Evolutionary conservation across 2,329 filamentous ascomycete species (phyloP).

Genomic region (Colletotrichum cordylinicola): DNA sequence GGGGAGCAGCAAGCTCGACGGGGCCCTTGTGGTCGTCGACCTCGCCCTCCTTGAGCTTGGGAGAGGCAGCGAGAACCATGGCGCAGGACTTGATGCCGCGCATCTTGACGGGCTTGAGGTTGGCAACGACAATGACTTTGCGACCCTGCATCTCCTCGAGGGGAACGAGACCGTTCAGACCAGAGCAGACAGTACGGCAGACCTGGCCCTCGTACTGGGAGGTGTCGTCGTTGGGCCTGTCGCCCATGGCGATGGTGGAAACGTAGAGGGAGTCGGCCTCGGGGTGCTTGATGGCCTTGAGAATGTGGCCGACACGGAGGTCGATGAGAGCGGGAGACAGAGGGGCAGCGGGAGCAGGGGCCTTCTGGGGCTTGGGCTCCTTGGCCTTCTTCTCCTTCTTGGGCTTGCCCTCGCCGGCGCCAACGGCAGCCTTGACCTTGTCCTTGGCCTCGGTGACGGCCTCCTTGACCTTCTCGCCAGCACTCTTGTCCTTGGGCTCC

Average conservation of each 20-base stretch:
- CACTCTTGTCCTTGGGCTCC: constrained; percentile 64
- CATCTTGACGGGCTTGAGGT: constrained; percentile 99
- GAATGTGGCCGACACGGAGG: constrained; percentile 94
- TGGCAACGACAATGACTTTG: constrained; percentile 95
- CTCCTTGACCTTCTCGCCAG: constrained; percentile 52
- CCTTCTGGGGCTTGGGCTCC: constrained; percentile 75
- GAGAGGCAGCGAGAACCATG: constrained; percentile 96
- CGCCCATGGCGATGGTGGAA: constrained; percentile 93
- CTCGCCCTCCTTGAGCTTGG: constrained; percentile 81
- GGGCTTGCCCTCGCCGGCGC: constrained; percentile 46
- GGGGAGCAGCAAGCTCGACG: constrained; percentile 90
- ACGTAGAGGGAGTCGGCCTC: constrained; percentile 97
- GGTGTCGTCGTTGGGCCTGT: constrained; percentile 87
- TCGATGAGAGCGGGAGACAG: constrained; percentile 89
- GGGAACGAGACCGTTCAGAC: constrained; percentile 90
- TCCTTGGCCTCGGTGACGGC: constrained; percentile 53
- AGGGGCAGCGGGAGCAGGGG: constrained; percentile 73
- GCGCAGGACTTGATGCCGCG: constrained; percentile 78
- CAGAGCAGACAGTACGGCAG: constrained; percentile 95
- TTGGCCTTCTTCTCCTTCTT: constrained; percentile 94
- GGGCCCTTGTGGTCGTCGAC: constrained; percentile 85
- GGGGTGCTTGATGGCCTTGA: constrained; percentile 94
- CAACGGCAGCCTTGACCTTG: constrained; percentile 49
- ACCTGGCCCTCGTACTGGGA: constrained; percentile 89
- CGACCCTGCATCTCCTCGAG: constrained; percentile 96